These are phyloP conservation scores for Eimeria tenella DNA, from an alignment of 169 alveolate genomes.

Conservation along the genomic window DNA sequence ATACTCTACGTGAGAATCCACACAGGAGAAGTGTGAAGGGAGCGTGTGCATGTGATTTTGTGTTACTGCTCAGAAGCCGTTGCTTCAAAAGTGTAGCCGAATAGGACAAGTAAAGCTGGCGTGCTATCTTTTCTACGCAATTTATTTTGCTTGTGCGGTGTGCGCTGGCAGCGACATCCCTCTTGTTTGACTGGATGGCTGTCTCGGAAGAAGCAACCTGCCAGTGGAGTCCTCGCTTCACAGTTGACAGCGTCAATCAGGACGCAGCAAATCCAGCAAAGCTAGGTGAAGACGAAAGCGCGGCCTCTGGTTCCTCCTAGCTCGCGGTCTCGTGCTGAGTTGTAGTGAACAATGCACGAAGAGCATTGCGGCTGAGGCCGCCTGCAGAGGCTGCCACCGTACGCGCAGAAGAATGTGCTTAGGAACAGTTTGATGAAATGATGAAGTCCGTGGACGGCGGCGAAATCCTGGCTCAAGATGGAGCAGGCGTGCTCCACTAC, in stretches of 20 bases:
- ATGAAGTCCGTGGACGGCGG: too few relatives aligned
- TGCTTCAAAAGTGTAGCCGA: background rate
- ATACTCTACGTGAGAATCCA: background rate
- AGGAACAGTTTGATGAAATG: too few relatives aligned
- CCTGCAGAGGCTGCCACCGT: too few relatives aligned
- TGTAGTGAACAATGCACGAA: too few relatives aligned
- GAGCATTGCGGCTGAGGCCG: too few relatives aligned
- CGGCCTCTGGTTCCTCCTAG: too few relatives aligned
- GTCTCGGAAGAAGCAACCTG: background rate
- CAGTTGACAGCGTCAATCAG: slow-evolving; percentile 1
- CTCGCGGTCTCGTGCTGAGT: too few relatives aligned
- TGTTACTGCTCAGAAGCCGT: background rate
- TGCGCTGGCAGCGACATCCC: slow-evolving; percentile 37
- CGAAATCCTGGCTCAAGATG: too few relatives aligned
- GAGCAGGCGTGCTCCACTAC: too few relatives aligned
- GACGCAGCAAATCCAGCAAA: too few relatives aligned
- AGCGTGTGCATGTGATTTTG: background rate
- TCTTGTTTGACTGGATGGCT: slow-evolving; percentile 33
- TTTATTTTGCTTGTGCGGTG: background rate
- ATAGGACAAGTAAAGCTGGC: background rate
- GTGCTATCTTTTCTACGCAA: background rate
- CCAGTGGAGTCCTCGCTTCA: slow-evolving; percentile 55
- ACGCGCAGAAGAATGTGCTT: too few relatives aligned
- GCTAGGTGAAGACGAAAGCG: too few relatives aligned
- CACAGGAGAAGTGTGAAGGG: background rate